Evolutionary conservation across 495 filamentous ascomycete species (phyloP).

Genomic region (Cercophora samala): DNA sequence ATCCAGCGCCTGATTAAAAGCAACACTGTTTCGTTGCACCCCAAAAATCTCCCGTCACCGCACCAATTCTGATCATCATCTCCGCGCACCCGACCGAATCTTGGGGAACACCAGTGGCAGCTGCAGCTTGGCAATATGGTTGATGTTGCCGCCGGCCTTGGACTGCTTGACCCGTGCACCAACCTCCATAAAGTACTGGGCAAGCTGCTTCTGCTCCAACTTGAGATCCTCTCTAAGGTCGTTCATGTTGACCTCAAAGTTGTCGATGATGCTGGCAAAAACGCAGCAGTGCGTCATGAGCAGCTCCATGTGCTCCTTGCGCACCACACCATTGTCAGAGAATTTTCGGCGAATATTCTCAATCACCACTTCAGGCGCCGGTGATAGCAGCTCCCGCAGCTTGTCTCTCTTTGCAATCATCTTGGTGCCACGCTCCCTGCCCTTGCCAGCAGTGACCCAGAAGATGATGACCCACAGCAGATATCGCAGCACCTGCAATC

Average conservation of each 20-base stretch:
- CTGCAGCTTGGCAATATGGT: slow-evolving; percentile 64
- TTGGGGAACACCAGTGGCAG: slow-evolving; percentile 83
- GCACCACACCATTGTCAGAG: slow-evolving; percentile 56
- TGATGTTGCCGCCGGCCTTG: slow-evolving; percentile 48
- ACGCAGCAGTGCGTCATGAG: slow-evolving; percentile 67
- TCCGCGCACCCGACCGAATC: slow-evolving; percentile 27
- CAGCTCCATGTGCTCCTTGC: slow-evolving; percentile 60
- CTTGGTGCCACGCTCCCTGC: slow-evolving; percentile 42
- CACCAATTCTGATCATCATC: background rate
- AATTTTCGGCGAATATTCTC: slow-evolving; percentile 69
- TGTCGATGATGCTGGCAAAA: slow-evolving; percentile 66
- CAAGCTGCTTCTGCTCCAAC: slow-evolving; percentile 63
- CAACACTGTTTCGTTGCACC: background rate
- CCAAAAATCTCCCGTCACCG: no score
- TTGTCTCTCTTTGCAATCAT: slow-evolving; percentile 48
- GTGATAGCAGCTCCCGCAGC: slow-evolving; percentile 43
- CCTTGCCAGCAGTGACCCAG: slow-evolving; percentile 36
- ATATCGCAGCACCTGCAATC: slow-evolving; percentile 64
- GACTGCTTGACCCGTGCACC: slow-evolving; percentile 61
- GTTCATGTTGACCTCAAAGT: slow-evolving; percentile 71
- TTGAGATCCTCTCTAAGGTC: slow-evolving; percentile 76
- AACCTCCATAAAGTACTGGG: slow-evolving; percentile 74
- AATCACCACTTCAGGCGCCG: slow-evolving; percentile 60
- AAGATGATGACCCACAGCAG: slow-evolving; percentile 65
- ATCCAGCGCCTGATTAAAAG: background rate